phyloP scores from a whole-genome alignment of 371 early-diverging fungal genomes.

The Rhizopus delemar region DNA sequence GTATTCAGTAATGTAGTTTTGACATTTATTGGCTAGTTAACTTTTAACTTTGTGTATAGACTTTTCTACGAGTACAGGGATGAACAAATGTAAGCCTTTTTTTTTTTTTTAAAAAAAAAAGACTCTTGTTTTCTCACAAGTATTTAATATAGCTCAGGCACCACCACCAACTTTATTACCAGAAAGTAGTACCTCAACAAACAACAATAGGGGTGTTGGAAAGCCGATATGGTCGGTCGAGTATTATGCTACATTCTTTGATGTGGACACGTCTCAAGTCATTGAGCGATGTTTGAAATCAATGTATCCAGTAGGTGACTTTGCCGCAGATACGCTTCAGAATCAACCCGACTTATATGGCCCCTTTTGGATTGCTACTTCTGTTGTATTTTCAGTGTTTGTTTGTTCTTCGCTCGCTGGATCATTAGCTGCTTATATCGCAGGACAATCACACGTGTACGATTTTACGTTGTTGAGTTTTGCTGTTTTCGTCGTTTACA shows the following conservation, averaged over 20 bases:
- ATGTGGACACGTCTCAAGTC: slow-evolving; percentile 83
- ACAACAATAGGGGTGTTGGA: slow-evolving; percentile 23
- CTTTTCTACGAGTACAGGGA: slow-evolving; percentile 15
- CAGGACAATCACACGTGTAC: slow-evolving; percentile 57
- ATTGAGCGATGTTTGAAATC: slow-evolving; percentile 51
- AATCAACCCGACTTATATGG: slow-evolving; percentile 55
- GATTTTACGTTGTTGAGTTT: slow-evolving; percentile 81
- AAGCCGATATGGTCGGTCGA: slow-evolving; percentile 78
- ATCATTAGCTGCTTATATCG: slow-evolving; percentile 74
- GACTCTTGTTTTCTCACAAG: too few relatives aligned
- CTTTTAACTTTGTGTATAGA: slow-evolving; percentile 3
- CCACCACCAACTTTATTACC: slow-evolving; percentile 29
- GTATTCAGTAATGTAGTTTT: slow-evolving; percentile 17
- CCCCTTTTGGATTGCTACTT: slow-evolving; percentile 96
- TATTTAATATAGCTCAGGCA: slow-evolving; percentile 8
- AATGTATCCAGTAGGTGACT: slow-evolving; percentile 52
- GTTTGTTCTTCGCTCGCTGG: slow-evolving; percentile 87
- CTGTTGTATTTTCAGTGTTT: slow-evolving; percentile 89
- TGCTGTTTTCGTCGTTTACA: slow-evolving; percentile 80
- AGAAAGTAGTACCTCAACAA: slow-evolving; percentile 23
- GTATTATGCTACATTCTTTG: slow-evolving; percentile 87
- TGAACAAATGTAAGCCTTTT: slow-evolving; percentile 6
- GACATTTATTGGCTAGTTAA: neutral
- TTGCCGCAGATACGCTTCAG: slow-evolving; percentile 46
- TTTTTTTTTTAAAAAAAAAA: neutral